Evolutionary conservation across 305 asterid species (phyloP).

Genomic region (Fraxinus paxiana): DNA sequence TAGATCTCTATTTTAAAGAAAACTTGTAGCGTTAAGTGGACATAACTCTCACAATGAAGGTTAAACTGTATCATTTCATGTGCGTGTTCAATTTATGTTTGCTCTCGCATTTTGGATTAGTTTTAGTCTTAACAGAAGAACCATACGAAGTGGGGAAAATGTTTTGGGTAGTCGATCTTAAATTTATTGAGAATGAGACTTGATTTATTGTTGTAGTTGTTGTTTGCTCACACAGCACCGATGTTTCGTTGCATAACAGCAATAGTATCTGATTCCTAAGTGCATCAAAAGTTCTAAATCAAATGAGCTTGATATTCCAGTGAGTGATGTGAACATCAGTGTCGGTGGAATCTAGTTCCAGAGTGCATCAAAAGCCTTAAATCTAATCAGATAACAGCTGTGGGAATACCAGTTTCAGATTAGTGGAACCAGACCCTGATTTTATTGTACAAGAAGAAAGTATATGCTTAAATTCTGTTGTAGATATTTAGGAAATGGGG

Average conservation of each 20-base stretch:
- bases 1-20: background rate
- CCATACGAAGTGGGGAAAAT: background rate
- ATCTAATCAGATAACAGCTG: background rate
- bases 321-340: background rate
- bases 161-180: background rate
- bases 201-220: background rate
- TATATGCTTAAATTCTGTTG: background rate
- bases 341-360: conserved; percentile 20
- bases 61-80: background rate
- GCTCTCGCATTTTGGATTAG: background rate
- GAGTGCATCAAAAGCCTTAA: background rate
- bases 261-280: conserved; percentile 18
- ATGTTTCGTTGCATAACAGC: background rate
- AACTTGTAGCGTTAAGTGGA: background rate
- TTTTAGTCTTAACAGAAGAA: background rate
- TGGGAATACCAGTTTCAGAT: background rate
- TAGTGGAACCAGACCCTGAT: background rate
- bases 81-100: background rate
- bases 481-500: background rate
- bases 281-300: background rate
- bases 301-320: background rate
- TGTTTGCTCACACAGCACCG: background rate
- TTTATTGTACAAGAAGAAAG: background rate
- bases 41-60: background rate
- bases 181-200: background rate